Conservation (phyloP, 2,329 filamentous ascomycete genomes). For the Alternaria sp. region DNA sequence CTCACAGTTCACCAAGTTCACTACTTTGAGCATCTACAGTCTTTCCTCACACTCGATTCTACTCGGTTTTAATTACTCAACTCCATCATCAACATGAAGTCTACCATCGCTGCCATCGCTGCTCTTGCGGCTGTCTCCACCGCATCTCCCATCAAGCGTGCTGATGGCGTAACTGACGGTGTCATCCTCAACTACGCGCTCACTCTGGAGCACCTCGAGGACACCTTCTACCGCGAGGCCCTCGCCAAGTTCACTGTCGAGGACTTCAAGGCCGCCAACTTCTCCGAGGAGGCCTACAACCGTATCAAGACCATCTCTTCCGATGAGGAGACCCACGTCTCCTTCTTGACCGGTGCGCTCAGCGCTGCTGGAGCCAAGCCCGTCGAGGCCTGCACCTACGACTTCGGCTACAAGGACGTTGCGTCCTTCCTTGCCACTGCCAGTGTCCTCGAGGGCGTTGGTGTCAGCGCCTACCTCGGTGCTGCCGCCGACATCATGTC, state of each 20-base stretch:
- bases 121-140: slow-evolving; percentile 19
- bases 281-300: slow-evolving; percentile 59
- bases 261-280: slow-evolving; percentile 35
- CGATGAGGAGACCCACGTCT: slow-evolving; percentile 66
- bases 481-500: slow-evolving; percentile 65
- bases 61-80: background rate
- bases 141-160: slow-evolving; percentile 35
- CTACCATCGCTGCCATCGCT: slow-evolving; percentile 15
- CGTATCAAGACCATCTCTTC: slow-evolving; percentile 63
- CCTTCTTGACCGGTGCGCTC: slow-evolving; percentile 58
- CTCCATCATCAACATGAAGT: slow-evolving; percentile 21
- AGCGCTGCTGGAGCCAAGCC: slow-evolving; percentile 56
- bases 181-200: slow-evolving; percentile 53
- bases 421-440: slow-evolving; percentile 60
- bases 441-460: slow-evolving; percentile 62
- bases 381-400: slow-evolving; percentile 63
- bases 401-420: slow-evolving; percentile 58
- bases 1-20: background rate
- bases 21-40: background rate
- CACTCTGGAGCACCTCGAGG: slow-evolving; percentile 59
- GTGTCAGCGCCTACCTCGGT: slow-evolving; percentile 66
- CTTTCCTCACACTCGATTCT: background rate
- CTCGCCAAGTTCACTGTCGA: slow-evolving; percentile 60
- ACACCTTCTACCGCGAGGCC: slow-evolving; percentile 67
- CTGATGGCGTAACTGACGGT: slow-evolving; percentile 25